These are phyloP conservation scores for Fusarium sp. DNA, from an alignment of 2,329 filamentous ascomycete genomes.

Conservation along the genomic window DNA sequence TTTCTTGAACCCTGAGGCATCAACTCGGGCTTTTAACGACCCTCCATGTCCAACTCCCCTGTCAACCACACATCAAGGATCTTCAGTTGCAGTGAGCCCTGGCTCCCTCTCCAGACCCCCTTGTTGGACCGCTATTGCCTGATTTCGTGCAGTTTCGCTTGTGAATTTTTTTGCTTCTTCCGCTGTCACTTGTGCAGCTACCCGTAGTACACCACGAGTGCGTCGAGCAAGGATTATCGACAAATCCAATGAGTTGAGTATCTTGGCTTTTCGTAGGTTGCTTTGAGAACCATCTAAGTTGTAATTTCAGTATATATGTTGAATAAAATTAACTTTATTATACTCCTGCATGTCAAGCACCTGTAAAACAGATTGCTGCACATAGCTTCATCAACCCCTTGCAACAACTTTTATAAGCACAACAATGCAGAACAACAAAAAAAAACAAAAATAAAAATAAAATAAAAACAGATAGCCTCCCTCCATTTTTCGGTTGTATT, in stretches of 20 bases:
- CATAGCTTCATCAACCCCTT: not conserved
- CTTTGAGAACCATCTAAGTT: not conserved
- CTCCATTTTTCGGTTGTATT: constrained; percentile 16
- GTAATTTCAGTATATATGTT: constrained; percentile 19
- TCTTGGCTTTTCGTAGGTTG: not conserved
- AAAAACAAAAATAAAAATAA: not conserved
- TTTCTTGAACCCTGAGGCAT: constrained; percentile 1
- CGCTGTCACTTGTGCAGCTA: constrained; percentile 38
- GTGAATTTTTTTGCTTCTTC: constrained; percentile 41
- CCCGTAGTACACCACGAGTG: not conserved
- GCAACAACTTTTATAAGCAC: constrained; percentile 18
- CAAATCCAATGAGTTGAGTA: not conserved
- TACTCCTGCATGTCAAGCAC: not conserved
- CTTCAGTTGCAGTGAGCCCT: constrained; percentile 1
- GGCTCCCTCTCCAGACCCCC: not conserved
- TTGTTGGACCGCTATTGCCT: constrained; percentile 16
- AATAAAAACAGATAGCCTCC: constrained; percentile 20
- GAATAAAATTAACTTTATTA: constrained; percentile 30
- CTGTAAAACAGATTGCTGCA: not conserved
- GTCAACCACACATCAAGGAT: constrained; percentile 19
- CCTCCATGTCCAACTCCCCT: constrained; percentile 7
- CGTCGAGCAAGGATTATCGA: not conserved
- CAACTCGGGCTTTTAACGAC: not conserved
- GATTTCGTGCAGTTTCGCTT: constrained; percentile 24
- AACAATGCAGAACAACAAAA: constrained; percentile 11